Conservation (phyloP, 805 yeast genomes). For the Candida vaughaniae region DNA sequence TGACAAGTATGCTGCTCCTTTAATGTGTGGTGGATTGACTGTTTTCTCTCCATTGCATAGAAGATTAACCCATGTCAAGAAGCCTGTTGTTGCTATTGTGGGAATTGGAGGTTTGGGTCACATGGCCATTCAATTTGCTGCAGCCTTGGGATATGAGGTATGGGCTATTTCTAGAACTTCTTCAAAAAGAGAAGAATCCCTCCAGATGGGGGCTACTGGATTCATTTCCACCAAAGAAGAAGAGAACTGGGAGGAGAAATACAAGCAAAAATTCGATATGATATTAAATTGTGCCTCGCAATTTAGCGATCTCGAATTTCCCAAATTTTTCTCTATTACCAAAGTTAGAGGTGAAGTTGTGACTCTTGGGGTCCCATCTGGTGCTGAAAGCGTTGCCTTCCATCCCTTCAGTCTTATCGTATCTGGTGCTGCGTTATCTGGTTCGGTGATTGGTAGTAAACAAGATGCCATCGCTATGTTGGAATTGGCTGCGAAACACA, state of each 20-base stretch:
- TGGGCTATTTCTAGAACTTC: slow-evolving; percentile 50
- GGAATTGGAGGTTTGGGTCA: slow-evolving; percentile 73
- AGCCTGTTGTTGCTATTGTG: slow-evolving; percentile 47
- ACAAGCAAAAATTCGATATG: slow-evolving; percentile 44
- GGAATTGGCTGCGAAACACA: slow-evolving; percentile 34
- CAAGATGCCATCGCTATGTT: slow-evolving; percentile 36
- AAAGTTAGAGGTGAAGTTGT: slow-evolving; percentile 23
- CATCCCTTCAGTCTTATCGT: slow-evolving; percentile 21
- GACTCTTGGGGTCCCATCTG: slow-evolving; percentile 29
- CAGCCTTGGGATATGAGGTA: slow-evolving; percentile 62
- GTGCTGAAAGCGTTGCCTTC: slow-evolving; percentile 19
- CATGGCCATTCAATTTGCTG: slow-evolving; percentile 57
- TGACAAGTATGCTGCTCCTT: slow-evolving; percentile 47
- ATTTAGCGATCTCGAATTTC: slow-evolving; percentile 48
- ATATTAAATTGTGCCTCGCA: slow-evolving; percentile 55
- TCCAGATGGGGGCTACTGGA: slow-evolving; percentile 32
- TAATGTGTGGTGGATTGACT: slow-evolving; percentile 57
- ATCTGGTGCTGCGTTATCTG: slow-evolving; percentile 25
- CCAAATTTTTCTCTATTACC: slow-evolving; percentile 38
- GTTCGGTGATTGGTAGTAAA: slow-evolving; percentile 36
- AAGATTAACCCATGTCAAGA: slow-evolving; percentile 32
- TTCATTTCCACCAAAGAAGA: slow-evolving; percentile 52
- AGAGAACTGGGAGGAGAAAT: slow-evolving; percentile 38
- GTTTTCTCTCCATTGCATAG: slow-evolving; percentile 50
- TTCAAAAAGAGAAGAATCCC: slow-evolving; percentile 27